A percentile compares a stretch with the other conserved stretches of the same genome.
phyloP scores from a whole-genome alignment of 345 rosid species.

The Eutrema japonicum region DNA sequence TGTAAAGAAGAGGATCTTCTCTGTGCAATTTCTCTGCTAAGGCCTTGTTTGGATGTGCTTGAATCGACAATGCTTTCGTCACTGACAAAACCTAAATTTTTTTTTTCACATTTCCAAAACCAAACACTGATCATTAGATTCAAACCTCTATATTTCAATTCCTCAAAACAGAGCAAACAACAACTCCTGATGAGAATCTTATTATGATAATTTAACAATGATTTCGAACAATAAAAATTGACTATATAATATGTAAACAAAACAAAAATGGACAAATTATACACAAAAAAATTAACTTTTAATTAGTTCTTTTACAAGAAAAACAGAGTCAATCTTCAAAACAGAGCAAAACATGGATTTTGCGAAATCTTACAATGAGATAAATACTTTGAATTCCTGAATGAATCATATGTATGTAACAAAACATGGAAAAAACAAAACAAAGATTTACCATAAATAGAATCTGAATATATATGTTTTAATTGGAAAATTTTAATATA shows the following conservation, averaged over 20 bases:
- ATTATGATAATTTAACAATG: background rate
- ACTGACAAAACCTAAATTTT: conserved; percentile 75
- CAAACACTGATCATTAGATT: conserved; percentile 1
- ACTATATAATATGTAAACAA: background rate
- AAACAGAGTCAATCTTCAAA: conserved; percentile 18
- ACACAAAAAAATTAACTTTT: background rate
- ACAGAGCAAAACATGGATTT: background rate
- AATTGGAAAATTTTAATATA: conserved; percentile 12
- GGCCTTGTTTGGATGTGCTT: conserved; percentile 94
- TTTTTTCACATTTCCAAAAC: background rate
- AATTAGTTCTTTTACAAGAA: background rate
- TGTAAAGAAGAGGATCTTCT: conserved; percentile 67
- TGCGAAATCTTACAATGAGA: background rate
- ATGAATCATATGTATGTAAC: background rate
- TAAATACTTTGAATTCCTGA: background rate
- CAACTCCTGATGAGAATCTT: background rate
- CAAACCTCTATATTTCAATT: background rate
- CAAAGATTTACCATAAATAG: conserved; percentile 6
- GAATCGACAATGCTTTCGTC: conserved; percentile 88
- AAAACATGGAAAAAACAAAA: background rate
- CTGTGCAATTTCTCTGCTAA: conserved; percentile 73
- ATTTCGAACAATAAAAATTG: background rate
- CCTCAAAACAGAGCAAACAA: background rate
- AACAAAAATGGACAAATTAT: background rate
- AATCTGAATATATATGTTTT: background rate